phyloP scores from a whole-genome alignment of 345 rosid genomes.

The Camelina sativa region DNA sequence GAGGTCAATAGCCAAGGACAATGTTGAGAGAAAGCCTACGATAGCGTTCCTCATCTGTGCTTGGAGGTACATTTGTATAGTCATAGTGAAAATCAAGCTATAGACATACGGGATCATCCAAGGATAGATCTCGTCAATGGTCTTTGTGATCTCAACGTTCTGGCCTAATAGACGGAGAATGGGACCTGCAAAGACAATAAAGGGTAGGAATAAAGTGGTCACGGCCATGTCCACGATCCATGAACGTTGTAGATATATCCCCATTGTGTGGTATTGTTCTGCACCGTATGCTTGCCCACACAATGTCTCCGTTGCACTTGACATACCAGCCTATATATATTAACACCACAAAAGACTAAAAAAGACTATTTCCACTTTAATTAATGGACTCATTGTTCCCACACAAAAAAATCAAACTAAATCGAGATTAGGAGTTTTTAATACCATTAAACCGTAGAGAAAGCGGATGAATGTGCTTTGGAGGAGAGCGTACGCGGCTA shows the following conservation, averaged over 20 bases:
- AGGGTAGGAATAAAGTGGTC: conserved; percentile 45
- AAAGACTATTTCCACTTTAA: not conserved
- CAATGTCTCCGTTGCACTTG: conserved; percentile 61
- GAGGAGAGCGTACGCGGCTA: conserved; percentile 65
- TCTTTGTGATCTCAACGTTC: conserved; percentile 45
- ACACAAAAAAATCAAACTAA: not conserved
- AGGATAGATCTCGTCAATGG: conserved; percentile 45
- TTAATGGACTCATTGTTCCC: not conserved
- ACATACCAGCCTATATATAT: conserved; percentile 54
- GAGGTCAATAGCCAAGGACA: conserved; percentile 48
- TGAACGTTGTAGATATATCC: conserved; percentile 59
- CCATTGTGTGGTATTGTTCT: conserved; percentile 53
- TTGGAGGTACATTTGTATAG: conserved; percentile 53
- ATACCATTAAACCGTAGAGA: conserved; percentile 58
- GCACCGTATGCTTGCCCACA: conserved; percentile 71
- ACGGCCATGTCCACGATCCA: conserved; percentile 52
- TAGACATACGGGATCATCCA: conserved; percentile 55
- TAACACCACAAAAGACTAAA: conserved; percentile 6
- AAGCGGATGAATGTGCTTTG: conserved; percentile 60
- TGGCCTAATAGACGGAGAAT: conserved; percentile 53
- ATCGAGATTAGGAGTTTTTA: not conserved
- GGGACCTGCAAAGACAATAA: conserved; percentile 40
- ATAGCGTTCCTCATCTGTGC: conserved; percentile 53
- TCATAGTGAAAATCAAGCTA: conserved; percentile 31
- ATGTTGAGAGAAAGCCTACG: conserved; percentile 49